phyloP scores from a whole-genome alignment of 106 monocot genomes.

The Dendrobium officinale region DNA sequence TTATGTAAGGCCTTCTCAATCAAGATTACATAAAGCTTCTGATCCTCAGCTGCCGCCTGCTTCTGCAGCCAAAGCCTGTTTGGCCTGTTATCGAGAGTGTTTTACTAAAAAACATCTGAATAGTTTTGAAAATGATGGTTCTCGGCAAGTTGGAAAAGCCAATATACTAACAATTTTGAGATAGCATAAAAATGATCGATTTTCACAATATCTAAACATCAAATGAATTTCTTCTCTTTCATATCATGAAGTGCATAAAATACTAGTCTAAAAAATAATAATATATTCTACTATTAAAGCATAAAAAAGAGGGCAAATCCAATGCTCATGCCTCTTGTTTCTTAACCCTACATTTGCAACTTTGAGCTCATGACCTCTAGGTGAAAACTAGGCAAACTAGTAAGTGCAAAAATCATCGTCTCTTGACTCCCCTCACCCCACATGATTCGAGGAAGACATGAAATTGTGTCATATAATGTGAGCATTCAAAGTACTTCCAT shows the following conservation, averaged over 20 bases:
- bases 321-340: too few relatives aligned
- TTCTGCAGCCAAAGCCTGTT: conserved; percentile 51
- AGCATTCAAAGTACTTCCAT: too few relatives aligned
- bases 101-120: neutral
- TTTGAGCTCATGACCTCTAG: too few relatives aligned
- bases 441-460: too few relatives aligned
- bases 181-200: neutral
- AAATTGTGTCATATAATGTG: too few relatives aligned
- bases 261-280: neutral
- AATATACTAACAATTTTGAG: neutral
- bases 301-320: too few relatives aligned
- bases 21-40: conserved; percentile 75
- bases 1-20: conserved; percentile 78
- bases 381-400: too few relatives aligned
- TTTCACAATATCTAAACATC: neutral
- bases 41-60: conserved; percentile 59
- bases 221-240: neutral
- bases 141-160: neutral
- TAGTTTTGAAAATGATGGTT: neutral
- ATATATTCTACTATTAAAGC: neutral
- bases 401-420: too few relatives aligned
- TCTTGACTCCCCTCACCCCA: too few relatives aligned
- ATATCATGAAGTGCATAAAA: neutral
- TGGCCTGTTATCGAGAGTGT: conserved; percentile 15
- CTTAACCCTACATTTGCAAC: too few relatives aligned